phyloP scores from a whole-genome alignment of 2,329 filamentous ascomycete species.

The Cercospora zeina region DNA sequence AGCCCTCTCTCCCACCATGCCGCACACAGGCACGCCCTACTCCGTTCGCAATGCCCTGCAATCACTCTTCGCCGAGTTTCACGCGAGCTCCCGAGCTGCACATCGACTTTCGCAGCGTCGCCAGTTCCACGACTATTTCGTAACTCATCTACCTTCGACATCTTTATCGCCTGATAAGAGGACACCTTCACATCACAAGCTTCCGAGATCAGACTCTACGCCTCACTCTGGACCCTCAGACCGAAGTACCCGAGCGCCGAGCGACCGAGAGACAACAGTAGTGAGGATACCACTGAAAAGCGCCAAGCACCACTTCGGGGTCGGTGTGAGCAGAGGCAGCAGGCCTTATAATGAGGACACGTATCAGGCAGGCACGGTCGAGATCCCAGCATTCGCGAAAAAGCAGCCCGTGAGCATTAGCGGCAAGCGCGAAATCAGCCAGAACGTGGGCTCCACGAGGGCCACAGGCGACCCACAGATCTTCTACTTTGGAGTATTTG shows the following conservation, averaged over 20 bases:
- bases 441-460: constrained; percentile 62
- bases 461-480: constrained; percentile 88
- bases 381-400: constrained; percentile 89
- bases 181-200: constrained; percentile 70
- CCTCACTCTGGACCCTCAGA: constrained; percentile 61
- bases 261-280: constrained; percentile 77
- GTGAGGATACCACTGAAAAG: constrained; percentile 90
- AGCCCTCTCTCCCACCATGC: constrained; percentile 28
- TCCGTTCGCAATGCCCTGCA: constrained; percentile 36
- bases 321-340: constrained; percentile 73
- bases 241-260: constrained; percentile 31
- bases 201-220: constrained; percentile 79
- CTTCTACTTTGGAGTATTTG: constrained; percentile 96
- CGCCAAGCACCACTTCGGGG: constrained; percentile 95
- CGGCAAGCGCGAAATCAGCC: constrained; percentile 36
- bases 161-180: constrained; percentile 77
- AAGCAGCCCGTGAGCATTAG: constrained; percentile 68
- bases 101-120: constrained; percentile 34
- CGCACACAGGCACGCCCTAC: constrained; percentile 36
- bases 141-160: constrained; percentile 90
- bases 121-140: constrained; percentile 91
- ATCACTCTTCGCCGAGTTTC: constrained; percentile 30
- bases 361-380: constrained; percentile 90
- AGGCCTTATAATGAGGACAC: constrained; percentile 90
- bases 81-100: constrained; percentile 9